Evolutionary conservation across 768 basidiomycete species (phyloP).

Genomic region (Harrya chromipes): DNA sequence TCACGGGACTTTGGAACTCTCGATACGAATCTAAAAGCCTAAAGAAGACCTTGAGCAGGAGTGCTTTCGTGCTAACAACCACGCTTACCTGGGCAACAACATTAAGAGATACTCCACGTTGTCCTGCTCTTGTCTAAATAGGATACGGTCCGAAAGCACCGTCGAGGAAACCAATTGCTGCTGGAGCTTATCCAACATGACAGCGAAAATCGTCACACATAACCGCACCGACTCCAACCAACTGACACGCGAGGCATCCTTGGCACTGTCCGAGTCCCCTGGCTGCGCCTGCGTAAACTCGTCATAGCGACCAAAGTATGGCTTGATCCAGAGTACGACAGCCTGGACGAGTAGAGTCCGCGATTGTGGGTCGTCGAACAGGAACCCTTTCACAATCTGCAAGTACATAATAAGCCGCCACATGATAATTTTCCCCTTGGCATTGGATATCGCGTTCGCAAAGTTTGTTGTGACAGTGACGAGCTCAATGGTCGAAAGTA

Average conservation of each 20-base stretch:
- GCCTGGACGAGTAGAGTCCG: conserved; percentile 81
- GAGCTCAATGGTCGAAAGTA: conserved; percentile 79
- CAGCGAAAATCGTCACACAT: conserved; percentile 82
- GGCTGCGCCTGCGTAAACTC: conserved; percentile 64
- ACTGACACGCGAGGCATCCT: conserved; percentile 72
- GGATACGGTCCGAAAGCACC: conserved; percentile 56
- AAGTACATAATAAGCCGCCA: conserved; percentile 95
- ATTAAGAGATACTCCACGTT: conserved; percentile 85
- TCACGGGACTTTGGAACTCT: conserved; percentile 71
- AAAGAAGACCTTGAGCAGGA: conserved; percentile 6
- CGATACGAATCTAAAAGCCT: conserved; percentile 87
- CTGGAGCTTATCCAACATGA: conserved; percentile 89
- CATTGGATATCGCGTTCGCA: conserved; percentile 73
- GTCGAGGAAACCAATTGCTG: conserved; percentile 69
- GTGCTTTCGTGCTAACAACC: neutral
- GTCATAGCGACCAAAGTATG: conserved; percentile 90
- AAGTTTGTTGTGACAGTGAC: conserved; percentile 86
- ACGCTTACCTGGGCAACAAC: conserved; percentile 74
- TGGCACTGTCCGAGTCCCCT: conserved; percentile 61
- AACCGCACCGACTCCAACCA: conserved; percentile 93
- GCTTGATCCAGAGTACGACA: conserved; percentile 91
- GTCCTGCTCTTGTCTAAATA: conserved; percentile 80
- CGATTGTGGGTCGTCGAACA: conserved; percentile 81
- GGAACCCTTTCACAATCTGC: conserved; percentile 83
- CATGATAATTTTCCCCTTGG: conserved; percentile 84